These are phyloP conservation scores for Acanthamoeba quina DNA, from an alignment of 208 protist species.

Conservation along the genomic window DNA sequence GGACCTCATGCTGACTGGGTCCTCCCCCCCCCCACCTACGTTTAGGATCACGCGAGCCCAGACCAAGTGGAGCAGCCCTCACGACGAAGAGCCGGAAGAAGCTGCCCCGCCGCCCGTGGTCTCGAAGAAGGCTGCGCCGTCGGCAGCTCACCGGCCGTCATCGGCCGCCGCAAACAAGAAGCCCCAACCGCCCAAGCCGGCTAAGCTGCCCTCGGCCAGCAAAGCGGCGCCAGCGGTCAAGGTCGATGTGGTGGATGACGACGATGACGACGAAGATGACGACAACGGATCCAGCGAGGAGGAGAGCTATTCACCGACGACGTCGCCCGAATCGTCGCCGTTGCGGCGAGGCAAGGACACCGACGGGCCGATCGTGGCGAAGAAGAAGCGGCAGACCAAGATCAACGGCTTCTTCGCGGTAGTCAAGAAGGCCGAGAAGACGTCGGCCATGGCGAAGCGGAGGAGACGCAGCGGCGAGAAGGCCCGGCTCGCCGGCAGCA, in stretches of 20 bases:
- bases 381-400: slow-evolving; percentile 57
- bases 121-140: not conserved
- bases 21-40: too few species aligned
- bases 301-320: slow-evolving; percentile 20
- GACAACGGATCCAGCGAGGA: not conserved
- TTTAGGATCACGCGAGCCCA: not conserved
- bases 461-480: not conserved
- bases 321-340: slow-evolving; percentile 11
- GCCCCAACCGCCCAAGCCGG: not conserved
- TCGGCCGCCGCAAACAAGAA: not conserved
- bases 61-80: not conserved
- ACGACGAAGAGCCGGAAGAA: not conserved
- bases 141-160: too few species aligned
- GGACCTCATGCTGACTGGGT: not conserved
- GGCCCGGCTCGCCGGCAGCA: not conserved
- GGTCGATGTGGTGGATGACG: not conserved
- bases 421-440: not conserved
- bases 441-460: not conserved
- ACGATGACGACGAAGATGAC: not conserved
- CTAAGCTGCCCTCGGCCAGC: not conserved
- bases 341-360: slow-evolving; percentile 24
- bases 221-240: not conserved
- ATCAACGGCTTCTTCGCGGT: slow-evolving; percentile 57
- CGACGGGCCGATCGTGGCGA: slow-evolving; percentile 31
- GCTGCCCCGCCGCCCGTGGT: too few species aligned